These are phyloP conservation scores for Monosporozyma servazzii DNA, from an alignment of 805 yeast species.

Conservation along the genomic window DNA sequence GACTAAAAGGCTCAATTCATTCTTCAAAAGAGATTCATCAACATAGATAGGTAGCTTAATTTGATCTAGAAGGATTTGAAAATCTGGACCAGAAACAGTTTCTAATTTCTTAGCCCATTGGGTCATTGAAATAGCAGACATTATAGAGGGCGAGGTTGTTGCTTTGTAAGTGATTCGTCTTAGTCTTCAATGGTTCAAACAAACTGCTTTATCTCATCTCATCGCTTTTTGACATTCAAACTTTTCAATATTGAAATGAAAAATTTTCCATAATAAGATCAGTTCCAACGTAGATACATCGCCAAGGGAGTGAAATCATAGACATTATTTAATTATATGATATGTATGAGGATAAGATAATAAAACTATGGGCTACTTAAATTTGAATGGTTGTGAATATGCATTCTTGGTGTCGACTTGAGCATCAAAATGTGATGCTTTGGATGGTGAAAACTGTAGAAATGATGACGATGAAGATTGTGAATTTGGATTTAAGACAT, in stretches of 20 bases:
- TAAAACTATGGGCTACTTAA: constrained; percentile 1
- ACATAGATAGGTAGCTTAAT: constrained; percentile 23
- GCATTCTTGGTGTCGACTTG: constrained; percentile 24
- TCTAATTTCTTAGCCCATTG: constrained; percentile 23
- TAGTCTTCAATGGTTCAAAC: neutral
- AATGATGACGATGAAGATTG: neutral
- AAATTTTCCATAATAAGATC: neutral
- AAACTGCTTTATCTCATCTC: neutral
- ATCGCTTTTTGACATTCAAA: neutral
- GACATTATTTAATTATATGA: neutral
- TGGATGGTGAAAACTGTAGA: constrained; percentile 22
- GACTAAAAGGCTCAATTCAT: constrained; percentile 26
- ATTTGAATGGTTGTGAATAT: constrained; percentile 27
- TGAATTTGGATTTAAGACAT: neutral
- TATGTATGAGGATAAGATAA: neutral
- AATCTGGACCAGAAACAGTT: constrained; percentile 21
- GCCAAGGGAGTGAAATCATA: neutral
- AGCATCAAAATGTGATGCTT: constrained; percentile 11
- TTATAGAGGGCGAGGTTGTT: neutral
- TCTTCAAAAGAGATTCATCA: constrained; percentile 24
- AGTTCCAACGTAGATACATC: neutral
- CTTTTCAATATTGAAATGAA: neutral
- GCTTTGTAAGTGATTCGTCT: neutral
- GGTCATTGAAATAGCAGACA: constrained; percentile 14
- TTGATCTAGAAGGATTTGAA: constrained; percentile 20